phyloP scores from a whole-genome alignment of 208 protist species.

The Vickermania spadyakhi region DNA sequence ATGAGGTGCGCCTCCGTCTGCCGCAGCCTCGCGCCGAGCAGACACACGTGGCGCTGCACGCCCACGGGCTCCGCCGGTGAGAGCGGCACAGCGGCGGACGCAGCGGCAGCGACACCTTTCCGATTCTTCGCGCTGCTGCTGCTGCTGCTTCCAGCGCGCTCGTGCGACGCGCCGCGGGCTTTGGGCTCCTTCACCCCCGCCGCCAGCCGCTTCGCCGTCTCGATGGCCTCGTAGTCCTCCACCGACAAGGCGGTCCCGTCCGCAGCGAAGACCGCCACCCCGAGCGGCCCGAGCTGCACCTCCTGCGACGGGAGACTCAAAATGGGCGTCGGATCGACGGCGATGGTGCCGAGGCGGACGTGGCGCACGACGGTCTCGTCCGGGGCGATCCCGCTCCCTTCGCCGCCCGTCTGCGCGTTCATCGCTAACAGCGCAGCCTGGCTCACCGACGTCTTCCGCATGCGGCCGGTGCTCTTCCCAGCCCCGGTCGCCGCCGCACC shows the following conservation, averaged over 20 bases:
- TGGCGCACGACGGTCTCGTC: not conserved
- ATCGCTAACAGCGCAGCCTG: not conserved
- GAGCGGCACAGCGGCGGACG: not conserved
- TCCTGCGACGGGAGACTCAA: not conserved
- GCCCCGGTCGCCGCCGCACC: not conserved
- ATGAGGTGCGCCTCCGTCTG: not conserved
- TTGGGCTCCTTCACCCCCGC: not conserved
- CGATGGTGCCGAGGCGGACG: not conserved
- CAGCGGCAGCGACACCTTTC: not conserved
- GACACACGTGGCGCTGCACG: constrained; percentile 4
- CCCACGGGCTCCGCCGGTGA: not conserved
- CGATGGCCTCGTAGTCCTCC: not conserved
- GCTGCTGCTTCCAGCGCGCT: not conserved
- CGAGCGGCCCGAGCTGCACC: not conserved
- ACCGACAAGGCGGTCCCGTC: not conserved
- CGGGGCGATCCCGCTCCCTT: not conserved
- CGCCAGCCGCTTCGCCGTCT: not conserved
- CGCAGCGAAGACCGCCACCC: not conserved
- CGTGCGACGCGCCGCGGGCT: not conserved
- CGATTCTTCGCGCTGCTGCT: not conserved
- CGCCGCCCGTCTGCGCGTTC: not conserved
- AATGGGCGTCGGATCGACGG: not conserved
- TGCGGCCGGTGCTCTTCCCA: not conserved
- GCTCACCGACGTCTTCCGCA: not conserved
- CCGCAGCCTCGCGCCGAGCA: constrained; percentile 4